phyloP scores from a whole-genome alignment of 345 rosid genomes.

The Pugionium cornutum region DNA sequence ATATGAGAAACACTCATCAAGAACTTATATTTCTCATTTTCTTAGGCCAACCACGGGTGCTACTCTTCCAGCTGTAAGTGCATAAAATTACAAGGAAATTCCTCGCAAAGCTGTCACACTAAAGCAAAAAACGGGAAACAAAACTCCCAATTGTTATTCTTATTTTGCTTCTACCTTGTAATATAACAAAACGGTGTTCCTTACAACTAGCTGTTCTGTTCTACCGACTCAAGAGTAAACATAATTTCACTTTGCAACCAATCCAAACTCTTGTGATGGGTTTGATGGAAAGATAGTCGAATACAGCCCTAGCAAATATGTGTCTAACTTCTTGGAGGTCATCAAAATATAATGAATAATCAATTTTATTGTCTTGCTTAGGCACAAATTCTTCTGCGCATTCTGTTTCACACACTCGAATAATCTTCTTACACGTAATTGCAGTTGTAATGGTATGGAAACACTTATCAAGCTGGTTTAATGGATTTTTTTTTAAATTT shows the following conservation, averaged over 20 bases:
- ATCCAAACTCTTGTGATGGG: slow-evolving; percentile 23
- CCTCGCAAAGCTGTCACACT: background rate
- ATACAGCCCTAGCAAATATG: slow-evolving; percentile 70
- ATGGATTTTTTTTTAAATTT: background rate
- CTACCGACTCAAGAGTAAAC: slow-evolving; percentile 2
- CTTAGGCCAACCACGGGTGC: slow-evolving; percentile 71
- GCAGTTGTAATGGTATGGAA: slow-evolving; percentile 54
- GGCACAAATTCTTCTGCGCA: slow-evolving; percentile 44
- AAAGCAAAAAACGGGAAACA: slow-evolving; percentile 17
- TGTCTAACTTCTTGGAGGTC: slow-evolving; percentile 56
- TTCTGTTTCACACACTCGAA: slow-evolving; percentile 55
- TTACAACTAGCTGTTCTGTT: slow-evolving; percentile 12
- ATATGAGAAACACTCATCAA: slow-evolving; percentile 10
- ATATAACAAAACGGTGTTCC: slow-evolving; percentile 3
- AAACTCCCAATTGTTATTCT: slow-evolving; percentile 9
- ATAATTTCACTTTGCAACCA: background rate
- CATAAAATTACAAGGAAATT: slow-evolving; percentile 18
- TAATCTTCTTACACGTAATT: slow-evolving; percentile 45
- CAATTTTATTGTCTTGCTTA: slow-evolving; percentile 52
- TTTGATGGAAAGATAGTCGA: slow-evolving; percentile 72
- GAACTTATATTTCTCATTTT: slow-evolving; percentile 9
- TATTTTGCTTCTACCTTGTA: slow-evolving; percentile 12
- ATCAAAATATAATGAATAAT: slow-evolving; percentile 55
- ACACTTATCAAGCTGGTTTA: slow-evolving; percentile 40
- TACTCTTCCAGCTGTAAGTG: slow-evolving; percentile 31